Conservation (phyloP, 1,284 basidiomycete genomes). For the Anthracocystis walkeri region DNA sequence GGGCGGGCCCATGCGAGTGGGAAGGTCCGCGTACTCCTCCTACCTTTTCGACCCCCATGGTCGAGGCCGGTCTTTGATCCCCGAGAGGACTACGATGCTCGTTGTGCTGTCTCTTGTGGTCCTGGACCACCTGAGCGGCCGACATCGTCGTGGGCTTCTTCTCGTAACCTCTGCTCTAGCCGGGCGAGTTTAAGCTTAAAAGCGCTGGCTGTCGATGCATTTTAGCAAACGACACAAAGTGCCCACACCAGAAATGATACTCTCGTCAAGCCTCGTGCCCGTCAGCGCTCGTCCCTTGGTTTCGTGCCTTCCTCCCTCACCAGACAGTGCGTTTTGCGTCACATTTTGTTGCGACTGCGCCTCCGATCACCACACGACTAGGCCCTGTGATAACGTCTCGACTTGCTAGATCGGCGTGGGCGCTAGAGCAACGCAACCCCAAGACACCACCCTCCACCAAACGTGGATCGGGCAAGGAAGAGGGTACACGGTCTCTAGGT, state of each 20-base stretch:
- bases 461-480: slow-evolving; percentile 49
- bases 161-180: slow-evolving; percentile 52
- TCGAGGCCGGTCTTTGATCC: slow-evolving; percentile 44
- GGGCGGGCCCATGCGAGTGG: slow-evolving; percentile 62
- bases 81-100: slow-evolving; percentile 30
- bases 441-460: slow-evolving; percentile 54
- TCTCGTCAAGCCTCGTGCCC: slow-evolving; percentile 42
- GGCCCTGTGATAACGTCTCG: slow-evolving; percentile 29
- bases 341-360: slow-evolving; percentile 5
- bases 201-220: slow-evolving; percentile 40
- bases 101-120: slow-evolving; percentile 8
- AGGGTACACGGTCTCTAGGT: slow-evolving; percentile 46
- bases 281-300: slow-evolving; percentile 11
- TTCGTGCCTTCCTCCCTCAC: slow-evolving; percentile 4
- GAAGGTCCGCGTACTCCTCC: slow-evolving; percentile 69
- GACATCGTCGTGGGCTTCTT: slow-evolving; percentile 24
- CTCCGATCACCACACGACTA: slow-evolving; percentile 12
- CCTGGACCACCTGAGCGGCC: slow-evolving; percentile 4
- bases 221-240: slow-evolving; percentile 36
- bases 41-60: slow-evolving; percentile 39
- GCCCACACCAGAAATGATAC: slow-evolving; percentile 57
- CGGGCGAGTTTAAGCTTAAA: slow-evolving; percentile 56
- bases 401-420: slow-evolving; percentile 8
- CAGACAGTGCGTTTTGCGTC: slow-evolving; percentile 5
- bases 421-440: slow-evolving; percentile 34